A percentile compares a stretch with the other conserved stretches of the same genome.
Evolutionary conservation across 1,139 yeast species (phyloP).

Genomic region (Hansenula sp.): DNA sequence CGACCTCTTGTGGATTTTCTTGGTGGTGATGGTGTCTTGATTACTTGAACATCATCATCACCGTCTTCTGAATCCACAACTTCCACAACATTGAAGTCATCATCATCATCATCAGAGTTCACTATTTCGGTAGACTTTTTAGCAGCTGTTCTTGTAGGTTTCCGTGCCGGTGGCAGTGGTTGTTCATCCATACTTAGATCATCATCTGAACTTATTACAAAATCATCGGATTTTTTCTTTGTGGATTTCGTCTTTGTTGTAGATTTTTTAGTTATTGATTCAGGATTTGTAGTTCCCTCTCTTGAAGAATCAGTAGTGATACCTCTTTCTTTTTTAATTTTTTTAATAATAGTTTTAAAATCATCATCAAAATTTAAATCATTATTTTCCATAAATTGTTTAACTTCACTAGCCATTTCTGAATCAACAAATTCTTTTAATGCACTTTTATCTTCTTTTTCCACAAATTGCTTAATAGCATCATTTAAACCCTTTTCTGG

Average conservation of each 20-base stretch:
- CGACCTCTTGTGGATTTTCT: constrained; percentile 2
- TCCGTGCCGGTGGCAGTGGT: neutral
- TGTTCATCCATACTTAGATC: neutral
- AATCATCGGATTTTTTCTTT: constrained; percentile 1
- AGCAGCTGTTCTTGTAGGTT: constrained; percentile 1
- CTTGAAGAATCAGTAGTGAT: constrained; percentile 3
- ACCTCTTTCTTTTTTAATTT: constrained; percentile 22
- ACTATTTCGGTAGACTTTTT: constrained; percentile 7
- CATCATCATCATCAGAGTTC: constrained; percentile 9
- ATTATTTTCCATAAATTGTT: constrained; percentile 43
- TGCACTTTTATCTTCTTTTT: constrained; percentile 76
- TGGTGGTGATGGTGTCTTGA: constrained; percentile 4
- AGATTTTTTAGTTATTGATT: neutral
- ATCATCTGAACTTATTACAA: constrained; percentile 4
- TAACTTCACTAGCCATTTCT: constrained; percentile 61
- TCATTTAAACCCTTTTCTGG: constrained; percentile 74
- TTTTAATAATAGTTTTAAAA: constrained; percentile 26
- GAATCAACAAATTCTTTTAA: constrained; percentile 64
- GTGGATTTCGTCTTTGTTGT: neutral
- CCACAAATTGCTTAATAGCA: constrained; percentile 69
- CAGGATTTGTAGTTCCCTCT: constrained; percentile 17
- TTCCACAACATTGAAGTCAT: constrained; percentile 1
- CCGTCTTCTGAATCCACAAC: neutral
- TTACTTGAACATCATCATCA: constrained; percentile 10
- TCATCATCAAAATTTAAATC: constrained; percentile 30